Percentiles rank a stretch among this genome's conserved stretches.
phyloP scores from a whole-genome alignment of 2,329 filamentous ascomycete genomes.

The Pyrenophora graminea region DNA sequence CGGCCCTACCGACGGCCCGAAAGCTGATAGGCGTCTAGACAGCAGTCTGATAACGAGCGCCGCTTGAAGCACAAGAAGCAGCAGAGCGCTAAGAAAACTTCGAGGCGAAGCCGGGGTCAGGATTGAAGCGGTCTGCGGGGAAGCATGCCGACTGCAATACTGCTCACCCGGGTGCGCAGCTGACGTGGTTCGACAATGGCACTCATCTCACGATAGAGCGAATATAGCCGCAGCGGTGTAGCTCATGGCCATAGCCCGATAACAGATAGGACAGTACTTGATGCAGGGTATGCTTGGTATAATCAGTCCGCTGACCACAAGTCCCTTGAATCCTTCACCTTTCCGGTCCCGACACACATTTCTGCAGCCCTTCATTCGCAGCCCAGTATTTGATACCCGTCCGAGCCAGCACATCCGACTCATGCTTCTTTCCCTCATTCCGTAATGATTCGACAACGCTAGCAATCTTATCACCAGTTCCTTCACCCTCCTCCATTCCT shows the following conservation, averaged over 20 bases:
- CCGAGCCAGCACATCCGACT: slow-evolving; percentile 33
- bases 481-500: slow-evolving; percentile 27
- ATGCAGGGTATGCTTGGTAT: slow-evolving; percentile 29
- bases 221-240: slow-evolving; percentile 27
- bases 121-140: slow-evolving; percentile 32
- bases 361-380: slow-evolving; percentile 35
- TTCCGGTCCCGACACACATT: slow-evolving; percentile 28
- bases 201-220: slow-evolving; percentile 19
- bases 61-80: slow-evolving; percentile 63
- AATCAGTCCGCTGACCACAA: slow-evolving; percentile 11
- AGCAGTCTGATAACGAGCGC: slow-evolving; percentile 62
- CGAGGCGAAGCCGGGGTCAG: slow-evolving; percentile 50
- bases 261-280: slow-evolving; percentile 13
- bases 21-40: slow-evolving; percentile 46
- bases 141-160: slow-evolving; percentile 10
- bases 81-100: slow-evolving; percentile 65
- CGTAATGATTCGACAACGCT: slow-evolving; percentile 27
- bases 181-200: slow-evolving; percentile 26
- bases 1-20: slow-evolving; percentile 17
- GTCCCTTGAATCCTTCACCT: slow-evolving; percentile 19
- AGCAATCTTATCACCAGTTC: slow-evolving; percentile 33
- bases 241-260: slow-evolving; percentile 21
- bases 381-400: slow-evolving; percentile 36
- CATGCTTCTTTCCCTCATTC: slow-evolving; percentile 32
- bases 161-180: slow-evolving; percentile 12